phyloP scores from a whole-genome alignment of 495 filamentous ascomycete genomes.

The Penicillium angulare region DNA sequence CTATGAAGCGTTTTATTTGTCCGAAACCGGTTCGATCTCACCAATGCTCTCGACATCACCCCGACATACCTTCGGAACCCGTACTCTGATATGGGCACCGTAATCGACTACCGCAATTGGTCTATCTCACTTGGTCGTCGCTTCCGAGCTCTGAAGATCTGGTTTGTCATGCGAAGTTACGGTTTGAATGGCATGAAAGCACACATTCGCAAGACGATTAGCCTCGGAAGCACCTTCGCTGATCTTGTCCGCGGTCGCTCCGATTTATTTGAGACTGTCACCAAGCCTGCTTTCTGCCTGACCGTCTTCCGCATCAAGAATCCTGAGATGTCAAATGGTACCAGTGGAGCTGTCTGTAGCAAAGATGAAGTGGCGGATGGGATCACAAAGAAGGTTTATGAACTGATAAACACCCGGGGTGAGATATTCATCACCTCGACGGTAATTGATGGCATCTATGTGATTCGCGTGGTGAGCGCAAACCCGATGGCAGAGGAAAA shows the following conservation, averaged over 20 bases:
- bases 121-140: constrained; percentile 91
- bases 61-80: constrained; percentile 80
- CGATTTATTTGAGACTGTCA: constrained; percentile 78
- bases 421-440: constrained; percentile 84
- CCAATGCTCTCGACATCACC: constrained; percentile 75
- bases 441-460: constrained; percentile 71
- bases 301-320: constrained; percentile 66
- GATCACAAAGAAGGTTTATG: constrained; percentile 75
- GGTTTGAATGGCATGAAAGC: constrained; percentile 75
- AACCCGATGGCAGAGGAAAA: constrained; percentile 67
- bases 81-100: constrained; percentile 76
- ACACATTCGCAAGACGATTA: constrained; percentile 66
- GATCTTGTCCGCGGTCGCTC: constrained; percentile 53
- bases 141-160: constrained; percentile 92
- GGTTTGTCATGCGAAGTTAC: constrained; percentile 92
- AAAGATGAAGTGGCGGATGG: constrained; percentile 56
- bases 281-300: constrained; percentile 73
- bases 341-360: constrained; percentile 24
- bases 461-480: constrained; percentile 77
- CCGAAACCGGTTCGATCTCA: constrained; percentile 69
- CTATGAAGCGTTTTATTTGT: constrained; percentile 73
- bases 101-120: constrained; percentile 98
- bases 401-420: constrained; percentile 69
- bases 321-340: constrained; percentile 20
- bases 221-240: constrained; percentile 68